phyloP scores from a whole-genome alignment of 2,329 filamentous ascomycete genomes.

The Trichoderma gracile region DNA sequence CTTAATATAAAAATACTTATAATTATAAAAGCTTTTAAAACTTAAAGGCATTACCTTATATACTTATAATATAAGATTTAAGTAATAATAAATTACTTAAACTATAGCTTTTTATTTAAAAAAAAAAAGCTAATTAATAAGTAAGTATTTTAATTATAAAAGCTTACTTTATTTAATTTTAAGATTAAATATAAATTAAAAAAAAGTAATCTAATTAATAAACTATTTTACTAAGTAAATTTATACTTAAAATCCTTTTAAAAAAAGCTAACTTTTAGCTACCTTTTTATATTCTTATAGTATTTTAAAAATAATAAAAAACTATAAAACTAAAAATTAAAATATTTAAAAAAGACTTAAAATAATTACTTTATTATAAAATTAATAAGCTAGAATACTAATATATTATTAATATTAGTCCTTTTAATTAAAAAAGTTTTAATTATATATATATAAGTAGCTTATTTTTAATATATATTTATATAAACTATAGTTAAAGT shows the following conservation, averaged over 20 bases:
- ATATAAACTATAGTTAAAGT: too few relatives aligned
- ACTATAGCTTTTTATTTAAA: background rate
- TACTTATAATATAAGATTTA: background rate
- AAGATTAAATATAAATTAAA: slow-evolving; percentile 12
- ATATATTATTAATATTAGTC: too few relatives aligned
- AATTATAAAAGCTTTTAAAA: background rate
- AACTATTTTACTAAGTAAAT: background rate
- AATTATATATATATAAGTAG: too few relatives aligned
- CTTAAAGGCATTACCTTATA: background rate
- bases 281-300: background rate
- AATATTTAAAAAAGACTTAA: too few relatives aligned
- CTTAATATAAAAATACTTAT: background rate
- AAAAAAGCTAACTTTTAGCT: background rate
- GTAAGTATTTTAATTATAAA: slow-evolving; percentile 1
- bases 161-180: slow-evolving; percentile 2
- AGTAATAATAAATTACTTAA: slow-evolving; percentile 8
- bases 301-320: too few relatives aligned
- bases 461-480: background rate
- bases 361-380: too few relatives aligned
- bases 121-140: background rate
- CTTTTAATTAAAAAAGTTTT: too few relatives aligned
- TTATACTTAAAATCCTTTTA: background rate
- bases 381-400: too few relatives aligned
- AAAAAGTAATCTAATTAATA: slow-evolving; percentile 1
- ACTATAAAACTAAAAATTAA: too few relatives aligned